Base-by-base conservation (phyloP, 305 asterid genomes). In the Fraxinus xanthoxyloides region DNA sequence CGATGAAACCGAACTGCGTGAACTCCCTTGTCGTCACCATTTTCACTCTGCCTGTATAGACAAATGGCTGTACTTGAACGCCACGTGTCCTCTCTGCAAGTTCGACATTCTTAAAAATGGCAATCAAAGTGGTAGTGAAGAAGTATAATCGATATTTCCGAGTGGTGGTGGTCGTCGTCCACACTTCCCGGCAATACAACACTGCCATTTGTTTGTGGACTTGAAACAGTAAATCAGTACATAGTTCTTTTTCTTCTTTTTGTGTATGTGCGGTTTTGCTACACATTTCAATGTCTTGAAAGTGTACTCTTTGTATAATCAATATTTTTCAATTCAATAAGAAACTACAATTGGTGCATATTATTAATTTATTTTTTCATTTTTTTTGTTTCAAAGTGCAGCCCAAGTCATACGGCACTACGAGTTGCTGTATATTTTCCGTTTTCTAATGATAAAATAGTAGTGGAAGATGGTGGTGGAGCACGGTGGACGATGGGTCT, bases 41-140 rank as follows among this genome's bases (percentile, higher is more conserved):
- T 95, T 95, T 51, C 99, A 95, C 84, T 77, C 92, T 2, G 85
- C 89, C 75, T 95, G 99, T 93, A 90, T 95, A 75, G 99, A 95
- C 88, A 95, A 93, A 89, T 95, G 98, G 99, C 67, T 95, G 83
- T 97, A 87, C 88, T 90, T 93, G 72, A 93, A 93, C 7, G 97
- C 99, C 51, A 95, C 95, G 31, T 95, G 99, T 40, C 98, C 99
- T 63, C 93, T 95, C 19, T 95, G 99, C 95, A 95, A 95, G 89
- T 90, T 88, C 88, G 91, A 95, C 65, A 95, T 95, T 80, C 91
- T 95, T 77, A 95, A 93, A 88, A 89, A 82, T 17, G 91, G 95
- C 35, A 88, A 78, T 75, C 95, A 80, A 72, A 88, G 89, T n/a
- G 92, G 95, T 21, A 82, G 92, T 23, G 99, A 90, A 81, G 98